phyloP scores from a whole-genome alignment of 2,329 filamentous ascomycete species.

The Pseudogymnoascus sp. region DNA sequence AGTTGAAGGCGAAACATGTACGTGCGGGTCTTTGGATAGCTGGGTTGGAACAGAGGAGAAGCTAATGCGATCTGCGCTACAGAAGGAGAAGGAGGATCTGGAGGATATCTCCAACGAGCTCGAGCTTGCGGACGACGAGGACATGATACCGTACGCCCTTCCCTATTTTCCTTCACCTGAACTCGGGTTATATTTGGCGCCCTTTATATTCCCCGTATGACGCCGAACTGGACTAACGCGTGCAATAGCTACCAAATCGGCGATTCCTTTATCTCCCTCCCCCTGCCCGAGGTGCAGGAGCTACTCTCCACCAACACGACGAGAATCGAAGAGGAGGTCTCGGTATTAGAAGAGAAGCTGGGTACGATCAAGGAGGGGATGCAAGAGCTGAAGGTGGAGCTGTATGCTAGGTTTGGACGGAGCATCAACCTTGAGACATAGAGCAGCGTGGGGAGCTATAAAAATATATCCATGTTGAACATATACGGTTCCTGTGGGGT shows the following conservation, averaged over 20 bases:
- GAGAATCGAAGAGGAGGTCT: constrained; percentile 70
- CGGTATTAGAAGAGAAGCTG: constrained; percentile 69
- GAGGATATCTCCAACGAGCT: constrained; percentile 88
- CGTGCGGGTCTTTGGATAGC: constrained; percentile 25
- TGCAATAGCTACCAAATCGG: constrained; percentile 81
- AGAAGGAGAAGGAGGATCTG: constrained; percentile 98
- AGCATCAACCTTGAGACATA: constrained; percentile 95
- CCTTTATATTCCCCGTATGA: too few species aligned
- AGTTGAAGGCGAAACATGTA: constrained; percentile 73
- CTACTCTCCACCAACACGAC: constrained; percentile 67
- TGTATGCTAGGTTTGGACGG: constrained; percentile 91
- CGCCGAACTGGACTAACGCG: not conserved
- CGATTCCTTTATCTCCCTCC: constrained; percentile 86
- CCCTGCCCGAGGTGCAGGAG: constrained; percentile 77
- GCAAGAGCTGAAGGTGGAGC: constrained; percentile 77
- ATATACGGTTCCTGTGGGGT: not conserved
- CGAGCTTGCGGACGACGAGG: constrained; percentile 92
- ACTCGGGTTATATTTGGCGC: not conserved
- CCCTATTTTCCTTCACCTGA: not conserved
- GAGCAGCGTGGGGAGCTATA: constrained; percentile 19
- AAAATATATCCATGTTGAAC: constrained; percentile 7
- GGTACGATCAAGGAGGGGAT: constrained; percentile 74
- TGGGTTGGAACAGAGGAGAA: not conserved
- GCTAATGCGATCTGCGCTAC: constrained; percentile 19
- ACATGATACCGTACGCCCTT: constrained; percentile 71